These are phyloP conservation scores for Candida arabinofermentans DNA, from an alignment of 805 yeast species.

Conservation along the genomic window DNA sequence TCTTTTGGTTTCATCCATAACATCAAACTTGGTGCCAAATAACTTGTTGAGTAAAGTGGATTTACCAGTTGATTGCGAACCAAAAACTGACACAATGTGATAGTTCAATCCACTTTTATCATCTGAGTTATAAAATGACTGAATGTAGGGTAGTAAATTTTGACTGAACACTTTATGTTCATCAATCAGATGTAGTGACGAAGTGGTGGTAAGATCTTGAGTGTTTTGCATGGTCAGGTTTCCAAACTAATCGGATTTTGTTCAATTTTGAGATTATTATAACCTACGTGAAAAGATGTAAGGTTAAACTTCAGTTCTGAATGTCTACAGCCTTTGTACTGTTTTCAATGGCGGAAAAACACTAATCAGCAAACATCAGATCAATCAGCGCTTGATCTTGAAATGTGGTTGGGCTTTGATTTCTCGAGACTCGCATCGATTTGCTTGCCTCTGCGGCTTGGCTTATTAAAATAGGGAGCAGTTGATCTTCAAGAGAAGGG, in stretches of 20 bases:
- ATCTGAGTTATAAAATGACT: constrained; percentile 21
- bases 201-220: neutral
- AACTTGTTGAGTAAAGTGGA: constrained; percentile 84
- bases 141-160: constrained; percentile 29
- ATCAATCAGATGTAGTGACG: constrained; percentile 58
- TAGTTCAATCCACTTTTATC: constrained; percentile 61
- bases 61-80: constrained; percentile 96
- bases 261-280: neutral
- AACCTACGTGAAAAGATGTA: too few species aligned
- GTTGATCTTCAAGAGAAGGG: too few species aligned
- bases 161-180: constrained; percentile 53
- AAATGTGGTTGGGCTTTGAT: too few species aligned
- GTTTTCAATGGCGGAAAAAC: too few species aligned
- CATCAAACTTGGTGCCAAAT: constrained; percentile 85
- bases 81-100: constrained; percentile 93
- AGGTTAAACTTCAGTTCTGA: too few species aligned
- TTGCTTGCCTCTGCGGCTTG: too few species aligned
- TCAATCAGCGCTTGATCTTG: too few species aligned
- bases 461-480: too few species aligned
- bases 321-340: too few species aligned
- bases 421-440: too few species aligned
- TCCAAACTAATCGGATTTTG: neutral
- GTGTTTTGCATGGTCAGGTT: too few species aligned
- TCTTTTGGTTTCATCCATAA: constrained; percentile 83
- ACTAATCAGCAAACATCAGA: too few species aligned